Conservation (phyloP, 2,329 filamentous ascomycete genomes). For the Diaporthe vaccinii region DNA sequence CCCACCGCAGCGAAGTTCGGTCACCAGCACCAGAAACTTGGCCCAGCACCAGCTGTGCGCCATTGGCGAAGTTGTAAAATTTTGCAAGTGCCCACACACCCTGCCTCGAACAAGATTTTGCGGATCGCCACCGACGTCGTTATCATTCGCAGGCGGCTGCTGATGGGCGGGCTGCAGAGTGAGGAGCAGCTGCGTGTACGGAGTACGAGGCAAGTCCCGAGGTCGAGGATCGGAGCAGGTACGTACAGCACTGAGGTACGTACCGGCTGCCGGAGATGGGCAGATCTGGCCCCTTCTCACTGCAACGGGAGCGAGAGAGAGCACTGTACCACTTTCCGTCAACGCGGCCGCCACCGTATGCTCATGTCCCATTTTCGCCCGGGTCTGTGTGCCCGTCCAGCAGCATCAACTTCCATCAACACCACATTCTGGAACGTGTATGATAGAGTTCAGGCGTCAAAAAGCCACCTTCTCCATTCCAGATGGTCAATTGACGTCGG, state of each 20-base stretch:
- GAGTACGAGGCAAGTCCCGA: conserved; percentile 16
- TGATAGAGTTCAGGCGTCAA: conserved; percentile 15
- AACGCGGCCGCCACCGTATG: conserved; percentile 12
- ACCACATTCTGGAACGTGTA: conserved; percentile 11
- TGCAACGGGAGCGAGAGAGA: conserved; percentile 15
- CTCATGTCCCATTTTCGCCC: conserved; percentile 10
- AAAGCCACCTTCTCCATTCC: conserved; percentile 4
- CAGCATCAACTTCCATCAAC: conserved; percentile 26
- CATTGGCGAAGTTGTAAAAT: conserved; percentile 30
- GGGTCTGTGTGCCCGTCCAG: conserved; percentile 4
- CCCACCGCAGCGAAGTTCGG: conserved; percentile 35
- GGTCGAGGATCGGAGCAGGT: conserved; percentile 9
- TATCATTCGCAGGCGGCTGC: conserved; percentile 19
- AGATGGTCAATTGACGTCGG: conserved; percentile 36
- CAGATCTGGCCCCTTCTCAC: conserved; percentile 17
- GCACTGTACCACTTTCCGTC: conserved; percentile 21
- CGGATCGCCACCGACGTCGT: conserved; percentile 38
- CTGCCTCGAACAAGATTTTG: conserved; percentile 29
- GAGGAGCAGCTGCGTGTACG: conserved; percentile 8
- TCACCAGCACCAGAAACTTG: conserved; percentile 35
- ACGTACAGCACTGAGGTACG: conserved; percentile 12
- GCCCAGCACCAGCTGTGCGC: conserved; percentile 27
- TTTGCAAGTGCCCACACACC: conserved; percentile 33
- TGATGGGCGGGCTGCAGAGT: conserved; percentile 21
- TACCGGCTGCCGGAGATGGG: conserved; percentile 9